phyloP scores from a whole-genome alignment of 1,284 basidiomycete genomes.

The Inonotus obliquus region DNA sequence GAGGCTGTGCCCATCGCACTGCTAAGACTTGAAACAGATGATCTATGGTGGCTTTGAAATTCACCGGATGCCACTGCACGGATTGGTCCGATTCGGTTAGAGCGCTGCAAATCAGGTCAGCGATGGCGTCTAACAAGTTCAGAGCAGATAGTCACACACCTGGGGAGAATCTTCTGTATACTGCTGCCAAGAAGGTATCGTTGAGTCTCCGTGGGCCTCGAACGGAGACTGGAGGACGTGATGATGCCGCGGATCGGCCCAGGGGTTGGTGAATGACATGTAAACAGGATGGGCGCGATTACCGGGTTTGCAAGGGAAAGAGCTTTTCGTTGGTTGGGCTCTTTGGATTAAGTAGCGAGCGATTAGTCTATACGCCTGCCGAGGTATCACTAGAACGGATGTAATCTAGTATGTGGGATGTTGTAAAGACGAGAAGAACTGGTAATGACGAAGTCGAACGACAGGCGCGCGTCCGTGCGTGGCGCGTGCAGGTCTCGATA shows the following conservation, averaged over 20 bases:
- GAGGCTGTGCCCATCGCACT: constrained; percentile 16
- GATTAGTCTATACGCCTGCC: neutral
- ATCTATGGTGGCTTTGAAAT: constrained; percentile 9
- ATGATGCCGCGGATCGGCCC: constrained; percentile 6
- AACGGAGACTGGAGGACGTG: constrained; percentile 9
- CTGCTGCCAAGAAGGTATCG: neutral
- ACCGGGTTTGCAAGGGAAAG: neutral
- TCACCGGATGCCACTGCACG: constrained; percentile 11
- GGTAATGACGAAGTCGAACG: constrained; percentile 3
- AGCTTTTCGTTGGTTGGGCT: neutral
- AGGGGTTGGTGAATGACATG: constrained; percentile 7
- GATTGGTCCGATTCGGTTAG: constrained; percentile 8
- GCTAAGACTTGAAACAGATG: constrained; percentile 15
- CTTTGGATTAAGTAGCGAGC: neutral
- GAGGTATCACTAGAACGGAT: neutral
- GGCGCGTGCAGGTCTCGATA: constrained; percentile 2
- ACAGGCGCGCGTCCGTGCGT: constrained; percentile 1
- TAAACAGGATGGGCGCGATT: neutral
- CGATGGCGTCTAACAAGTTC: neutral
- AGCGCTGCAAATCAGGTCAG: constrained; percentile 12
- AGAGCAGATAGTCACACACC: neutral
- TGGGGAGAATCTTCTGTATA: neutral
- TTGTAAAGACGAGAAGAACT: neutral
- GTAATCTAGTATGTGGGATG: neutral
- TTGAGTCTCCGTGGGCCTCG: constrained; percentile 1